phyloP scores from a whole-genome alignment of 2,329 filamentous ascomycete species.

The Zymoseptoria tritici region DNA sequence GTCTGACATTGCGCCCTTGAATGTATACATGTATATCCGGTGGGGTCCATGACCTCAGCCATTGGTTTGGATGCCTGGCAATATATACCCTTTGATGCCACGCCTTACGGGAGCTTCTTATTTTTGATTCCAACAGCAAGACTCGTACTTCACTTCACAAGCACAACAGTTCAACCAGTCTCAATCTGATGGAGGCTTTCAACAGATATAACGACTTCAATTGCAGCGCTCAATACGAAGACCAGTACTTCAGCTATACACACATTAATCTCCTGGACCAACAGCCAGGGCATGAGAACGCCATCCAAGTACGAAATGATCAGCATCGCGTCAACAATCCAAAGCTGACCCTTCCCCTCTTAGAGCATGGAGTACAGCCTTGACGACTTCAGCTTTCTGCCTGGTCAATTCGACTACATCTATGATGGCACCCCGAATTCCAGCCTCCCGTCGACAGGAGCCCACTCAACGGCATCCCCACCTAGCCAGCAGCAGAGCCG shows the following conservation, averaged over 20 bases:
- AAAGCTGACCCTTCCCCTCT: not conserved
- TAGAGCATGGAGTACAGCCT: constrained; percentile 24
- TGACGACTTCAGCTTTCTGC: constrained; percentile 5
- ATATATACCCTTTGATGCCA: not conserved
- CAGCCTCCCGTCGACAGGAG: not conserved
- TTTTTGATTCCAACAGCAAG: not conserved
- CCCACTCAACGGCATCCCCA: not conserved
- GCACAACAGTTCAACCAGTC: not conserved
- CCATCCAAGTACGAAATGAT: not conserved
- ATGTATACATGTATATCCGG: not conserved
- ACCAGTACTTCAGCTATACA: constrained; percentile 35
- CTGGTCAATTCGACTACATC: constrained; percentile 12
- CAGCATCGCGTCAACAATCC: not conserved
- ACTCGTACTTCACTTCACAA: not conserved
- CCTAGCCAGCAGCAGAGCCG: not conserved
- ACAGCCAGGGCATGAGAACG: not conserved
- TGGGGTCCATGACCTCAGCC: not conserved
- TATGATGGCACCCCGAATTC: not conserved
- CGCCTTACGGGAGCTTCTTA: not conserved
- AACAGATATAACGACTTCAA: constrained; percentile 49
- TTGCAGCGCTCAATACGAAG: constrained; percentile 39
- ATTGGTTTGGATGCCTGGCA: not conserved
- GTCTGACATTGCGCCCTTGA: not conserved
- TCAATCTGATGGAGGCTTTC: constrained; percentile 37
- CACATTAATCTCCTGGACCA: constrained; percentile 31